These are phyloP conservation scores for Alisma plantagoaquatica DNA, from an alignment of 106 monocot species.

Conservation along the genomic window DNA sequence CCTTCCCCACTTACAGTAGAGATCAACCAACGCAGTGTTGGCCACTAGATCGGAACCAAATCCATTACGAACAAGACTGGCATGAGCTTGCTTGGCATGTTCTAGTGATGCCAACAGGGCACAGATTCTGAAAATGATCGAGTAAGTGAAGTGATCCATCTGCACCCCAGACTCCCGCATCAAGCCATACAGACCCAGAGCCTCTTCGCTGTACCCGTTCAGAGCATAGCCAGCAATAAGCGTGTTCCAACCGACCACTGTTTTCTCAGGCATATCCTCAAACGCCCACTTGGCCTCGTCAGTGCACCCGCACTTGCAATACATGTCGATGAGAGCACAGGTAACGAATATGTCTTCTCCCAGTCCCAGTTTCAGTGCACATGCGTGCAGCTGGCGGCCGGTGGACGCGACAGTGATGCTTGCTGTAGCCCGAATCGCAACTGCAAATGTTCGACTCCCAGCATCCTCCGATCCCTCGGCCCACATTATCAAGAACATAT, in stretches of 20 bases:
- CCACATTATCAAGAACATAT: constrained; percentile 53
- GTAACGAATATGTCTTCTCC: constrained; percentile 10
- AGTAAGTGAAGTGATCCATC: constrained; percentile 92
- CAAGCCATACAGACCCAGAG: constrained; percentile 63
- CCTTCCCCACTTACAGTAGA: constrained; percentile 89
- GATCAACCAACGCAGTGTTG: constrained; percentile 69
- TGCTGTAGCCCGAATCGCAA: constrained; percentile 34
- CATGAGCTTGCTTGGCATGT: constrained; percentile 82
- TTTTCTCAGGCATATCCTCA: constrained; percentile 61
- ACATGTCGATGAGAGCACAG: constrained; percentile 39
- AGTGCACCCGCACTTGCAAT: constrained; percentile 70
- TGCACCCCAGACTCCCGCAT: constrained; percentile 46
- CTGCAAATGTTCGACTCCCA: constrained; percentile 29
- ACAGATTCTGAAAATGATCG: constrained; percentile 61
- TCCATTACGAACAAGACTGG: constrained; percentile 59
- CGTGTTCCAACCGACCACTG: constrained; percentile 68
- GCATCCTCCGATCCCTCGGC: constrained; percentile 17
- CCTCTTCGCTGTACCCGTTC: constrained; percentile 68
- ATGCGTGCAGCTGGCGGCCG: constrained; percentile 56
- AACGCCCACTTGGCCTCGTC: constrained; percentile 60
- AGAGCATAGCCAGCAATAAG: constrained; percentile 75
- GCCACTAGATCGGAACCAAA: constrained; percentile 50
- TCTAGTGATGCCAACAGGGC: constrained; percentile 63
- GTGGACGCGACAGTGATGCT: constrained; percentile 19
- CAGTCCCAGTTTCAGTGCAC: constrained; percentile 13